These are phyloP conservation scores for Huntiella savannae DNA, from an alignment of 2,329 filamentous ascomycete species.

Conservation along the genomic window DNA sequence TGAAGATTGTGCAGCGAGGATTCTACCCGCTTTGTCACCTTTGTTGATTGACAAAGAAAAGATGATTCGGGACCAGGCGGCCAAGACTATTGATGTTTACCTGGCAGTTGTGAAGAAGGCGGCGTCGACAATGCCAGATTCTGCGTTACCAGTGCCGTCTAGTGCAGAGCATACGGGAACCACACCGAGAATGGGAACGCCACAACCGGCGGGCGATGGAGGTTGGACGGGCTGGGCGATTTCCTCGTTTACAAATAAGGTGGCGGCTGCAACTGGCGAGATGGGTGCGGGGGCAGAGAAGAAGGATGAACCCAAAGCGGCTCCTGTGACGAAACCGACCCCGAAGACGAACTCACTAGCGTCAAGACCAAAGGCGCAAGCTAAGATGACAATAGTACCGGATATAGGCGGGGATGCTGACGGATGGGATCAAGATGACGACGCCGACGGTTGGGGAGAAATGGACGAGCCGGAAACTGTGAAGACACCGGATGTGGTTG, in stretches of 20 bases:
- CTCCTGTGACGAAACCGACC: neutral
- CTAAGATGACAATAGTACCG: no score
- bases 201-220: constrained; percentile 29
- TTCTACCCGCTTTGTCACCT: constrained; percentile 70
- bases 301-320: neutral
- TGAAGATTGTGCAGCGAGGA: constrained; percentile 69
- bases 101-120: constrained; percentile 67
- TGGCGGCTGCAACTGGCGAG: constrained; percentile 67
- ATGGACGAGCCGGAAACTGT: constrained; percentile 36
- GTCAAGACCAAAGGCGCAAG: constrained; percentile 12
- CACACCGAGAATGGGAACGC: constrained; percentile 60
- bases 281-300: constrained; percentile 43
- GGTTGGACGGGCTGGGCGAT: constrained; percentile 93
- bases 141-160: constrained; percentile 44
- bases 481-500: constrained; percentile 11
- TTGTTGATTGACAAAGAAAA: constrained; percentile 89
- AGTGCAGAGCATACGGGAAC: constrained; percentile 29
- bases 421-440: constrained; percentile 25
- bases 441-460: constrained; percentile 59
- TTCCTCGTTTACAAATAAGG: constrained; percentile 91
- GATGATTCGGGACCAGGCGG: constrained; percentile 76
- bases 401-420: constrained; percentile 23
- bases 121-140: constrained; percentile 60
- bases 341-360: neutral
- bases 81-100: constrained; percentile 75